Evolutionary conservation across 2,329 filamentous ascomycete genomes (phyloP).

Genomic region (Alternaria conjuncta): DNA sequence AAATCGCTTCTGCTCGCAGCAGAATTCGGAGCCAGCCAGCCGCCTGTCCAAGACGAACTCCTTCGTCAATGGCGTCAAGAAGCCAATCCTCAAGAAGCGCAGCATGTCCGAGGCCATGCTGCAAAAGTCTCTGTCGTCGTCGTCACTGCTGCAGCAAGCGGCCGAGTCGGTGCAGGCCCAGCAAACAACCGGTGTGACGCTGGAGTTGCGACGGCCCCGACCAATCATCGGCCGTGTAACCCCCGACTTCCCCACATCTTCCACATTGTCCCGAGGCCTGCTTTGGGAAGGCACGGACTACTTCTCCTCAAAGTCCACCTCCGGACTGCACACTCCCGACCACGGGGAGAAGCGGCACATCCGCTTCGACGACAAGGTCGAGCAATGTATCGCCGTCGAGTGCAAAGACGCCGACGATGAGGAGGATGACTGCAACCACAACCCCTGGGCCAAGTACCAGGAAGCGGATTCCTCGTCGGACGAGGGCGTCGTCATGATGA

Average conservation of each 20-base stretch:
- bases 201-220: constrained; percentile 58
- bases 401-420: constrained; percentile 80
- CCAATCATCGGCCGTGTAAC: constrained; percentile 65
- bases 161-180: constrained; percentile 86
- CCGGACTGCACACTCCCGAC: constrained; percentile 70
- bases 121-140: constrained; percentile 84
- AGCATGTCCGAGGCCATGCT: constrained; percentile 97
- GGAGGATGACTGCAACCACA: constrained; percentile 52
- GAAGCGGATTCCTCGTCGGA: constrained; percentile 67
- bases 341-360: constrained; percentile 78
- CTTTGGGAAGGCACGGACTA: constrained; percentile 70
- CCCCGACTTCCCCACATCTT: constrained; percentile 73
- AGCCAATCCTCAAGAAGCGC: constrained; percentile 94
- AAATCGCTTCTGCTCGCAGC: constrained; percentile 59
- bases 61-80: constrained; percentile 70
- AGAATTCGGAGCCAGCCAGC: constrained; percentile 59
- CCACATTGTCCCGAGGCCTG: constrained; percentile 66
- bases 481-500: constrained; percentile 84
- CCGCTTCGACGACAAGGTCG: constrained; percentile 94
- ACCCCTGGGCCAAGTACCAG: constrained; percentile 48
- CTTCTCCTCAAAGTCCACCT: constrained; percentile 71
- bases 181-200: constrained; percentile 63
- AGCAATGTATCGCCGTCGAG: constrained; percentile 94
- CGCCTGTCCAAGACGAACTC: constrained; percentile 68
- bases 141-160: constrained; percentile 87